Conservation (phyloP, 2,329 filamentous ascomycete genomes). For the Achaetomium macrosporum region DNA sequence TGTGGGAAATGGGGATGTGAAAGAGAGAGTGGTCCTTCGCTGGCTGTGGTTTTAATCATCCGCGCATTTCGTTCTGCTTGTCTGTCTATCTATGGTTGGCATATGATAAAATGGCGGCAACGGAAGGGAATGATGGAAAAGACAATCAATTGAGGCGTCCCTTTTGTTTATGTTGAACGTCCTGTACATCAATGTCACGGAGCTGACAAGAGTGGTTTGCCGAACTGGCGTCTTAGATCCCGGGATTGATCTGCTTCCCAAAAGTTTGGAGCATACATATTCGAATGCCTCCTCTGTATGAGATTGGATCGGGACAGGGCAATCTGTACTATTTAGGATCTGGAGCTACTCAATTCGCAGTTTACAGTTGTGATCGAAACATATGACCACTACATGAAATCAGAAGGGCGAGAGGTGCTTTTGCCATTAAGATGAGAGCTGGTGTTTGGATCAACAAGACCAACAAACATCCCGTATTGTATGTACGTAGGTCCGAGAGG, state of each 20-base stretch:
- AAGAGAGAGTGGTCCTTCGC: not conserved
- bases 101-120: conserved; percentile 5
- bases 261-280: not conserved
- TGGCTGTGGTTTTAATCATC: conserved; percentile 2
- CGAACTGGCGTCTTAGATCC: no score
- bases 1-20: not conserved
- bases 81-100: not conserved
- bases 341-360: no score
- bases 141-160: conserved; percentile 8
- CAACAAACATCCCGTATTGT: not conserved
- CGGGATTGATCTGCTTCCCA: no score
- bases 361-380: no score
- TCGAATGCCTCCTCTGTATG: not conserved
- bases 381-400: no score
- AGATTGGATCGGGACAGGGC: no score
- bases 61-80: conserved; percentile 1
- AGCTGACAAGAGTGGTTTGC: no score
- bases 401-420: no score
- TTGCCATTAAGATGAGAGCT: no score
- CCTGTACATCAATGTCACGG: not conserved
- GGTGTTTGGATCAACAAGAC: no score
- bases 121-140: not conserved
- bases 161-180: not conserved
- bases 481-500: not conserved
- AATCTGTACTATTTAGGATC: no score